Conservation (phyloP, 2,329 filamentous ascomycete genomes). For the Cephalotrichum gorgonifer region DNA sequence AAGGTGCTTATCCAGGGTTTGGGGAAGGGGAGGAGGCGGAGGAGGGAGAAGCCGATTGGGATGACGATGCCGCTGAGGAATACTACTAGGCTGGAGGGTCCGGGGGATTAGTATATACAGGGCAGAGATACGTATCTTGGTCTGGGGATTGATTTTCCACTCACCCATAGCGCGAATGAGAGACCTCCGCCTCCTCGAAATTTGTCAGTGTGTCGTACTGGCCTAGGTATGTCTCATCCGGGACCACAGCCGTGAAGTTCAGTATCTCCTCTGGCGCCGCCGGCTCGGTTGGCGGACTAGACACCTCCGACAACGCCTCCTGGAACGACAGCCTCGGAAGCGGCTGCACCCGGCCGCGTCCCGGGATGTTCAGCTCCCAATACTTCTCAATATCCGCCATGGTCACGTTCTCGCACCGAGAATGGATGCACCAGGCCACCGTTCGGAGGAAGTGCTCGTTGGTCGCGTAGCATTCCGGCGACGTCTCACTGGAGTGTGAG, state of each 20-base stretch:
- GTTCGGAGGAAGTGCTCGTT: constrained; percentile 12
- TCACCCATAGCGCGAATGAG: constrained; percentile 10
- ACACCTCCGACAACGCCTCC: constrained; percentile 6
- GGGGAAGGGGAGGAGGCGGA: constrained; percentile 16
- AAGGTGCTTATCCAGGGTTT: constrained; percentile 9
- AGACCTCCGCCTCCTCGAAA: constrained; percentile 7
- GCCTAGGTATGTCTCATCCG: constrained; percentile 6
- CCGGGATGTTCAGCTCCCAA: constrained; percentile 10
- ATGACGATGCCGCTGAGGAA: constrained; percentile 13
- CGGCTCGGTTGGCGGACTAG: constrained; percentile 1
- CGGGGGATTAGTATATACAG: not conserved
- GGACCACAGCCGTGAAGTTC: constrained; percentile 8
- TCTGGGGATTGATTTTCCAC: not conserved
- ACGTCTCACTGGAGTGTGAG: constrained; percentile 1
- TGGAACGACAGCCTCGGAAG: constrained; percentile 8
- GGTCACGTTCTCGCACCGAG: constrained; percentile 7
- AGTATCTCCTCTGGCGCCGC: constrained; percentile 5
- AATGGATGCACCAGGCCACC: constrained; percentile 12
- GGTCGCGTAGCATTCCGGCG: constrained; percentile 9
- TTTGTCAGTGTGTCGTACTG: constrained; percentile 2
- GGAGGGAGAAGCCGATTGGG: constrained; percentile 17
- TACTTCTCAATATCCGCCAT: constrained; percentile 10
- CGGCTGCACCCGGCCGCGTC: constrained; percentile 7
- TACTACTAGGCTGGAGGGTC: constrained; percentile 12
- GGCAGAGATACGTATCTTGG: too few species aligned